Conservation (phyloP, 83 land plant species). For the Thuja plicata region DNA sequence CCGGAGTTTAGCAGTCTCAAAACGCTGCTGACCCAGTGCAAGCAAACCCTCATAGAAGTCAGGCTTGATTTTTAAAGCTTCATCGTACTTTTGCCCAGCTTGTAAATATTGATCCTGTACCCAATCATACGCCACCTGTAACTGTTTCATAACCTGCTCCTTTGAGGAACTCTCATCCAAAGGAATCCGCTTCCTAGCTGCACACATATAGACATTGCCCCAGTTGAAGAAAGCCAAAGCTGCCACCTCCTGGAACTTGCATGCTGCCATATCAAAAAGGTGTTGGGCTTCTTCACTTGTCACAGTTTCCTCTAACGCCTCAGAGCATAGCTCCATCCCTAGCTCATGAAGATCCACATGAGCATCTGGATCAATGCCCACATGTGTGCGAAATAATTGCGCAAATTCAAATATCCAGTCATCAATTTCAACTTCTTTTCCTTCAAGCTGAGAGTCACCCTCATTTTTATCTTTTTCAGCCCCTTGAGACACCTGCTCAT, state of each 20-base stretch:
- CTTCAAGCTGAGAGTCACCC: slow-evolving; percentile 31
- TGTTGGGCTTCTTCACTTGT: slow-evolving; percentile 82
- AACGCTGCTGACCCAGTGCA: slow-evolving; percentile 81
- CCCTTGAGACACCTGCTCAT: slow-evolving; percentile 11
- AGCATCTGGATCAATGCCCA: slow-evolving; percentile 86
- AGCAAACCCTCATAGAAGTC: slow-evolving; percentile 83
- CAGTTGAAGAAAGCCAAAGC: slow-evolving; percentile 84
- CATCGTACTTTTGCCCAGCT: slow-evolving; percentile 67
- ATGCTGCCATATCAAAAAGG: slow-evolving; percentile 72
- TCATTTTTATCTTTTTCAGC: slow-evolving; percentile 25
- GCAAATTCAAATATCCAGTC: slow-evolving; percentile 89
- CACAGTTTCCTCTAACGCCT: slow-evolving; percentile 78
- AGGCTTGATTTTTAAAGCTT: slow-evolving; percentile 65
- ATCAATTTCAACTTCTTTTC: slow-evolving; percentile 77
- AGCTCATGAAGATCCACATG: slow-evolving; percentile 77
- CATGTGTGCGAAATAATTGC: slow-evolving; percentile 72
- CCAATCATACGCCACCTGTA: slow-evolving; percentile 81
- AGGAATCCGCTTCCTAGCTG: slow-evolving; percentile 80
- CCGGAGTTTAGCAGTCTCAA: slow-evolving; percentile 80
- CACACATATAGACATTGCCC: slow-evolving; percentile 93
- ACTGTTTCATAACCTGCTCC: slow-evolving; percentile 39
- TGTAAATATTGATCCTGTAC: slow-evolving; percentile 63
- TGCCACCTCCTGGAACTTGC: slow-evolving; percentile 81
- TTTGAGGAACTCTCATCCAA: slow-evolving; percentile 60
- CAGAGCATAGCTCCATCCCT: slow-evolving; percentile 86